These are phyloP conservation scores for Globisporangium okanoganense DNA, from an alignment of 352 stramenopile genomes.

Conservation along the genomic window DNA sequence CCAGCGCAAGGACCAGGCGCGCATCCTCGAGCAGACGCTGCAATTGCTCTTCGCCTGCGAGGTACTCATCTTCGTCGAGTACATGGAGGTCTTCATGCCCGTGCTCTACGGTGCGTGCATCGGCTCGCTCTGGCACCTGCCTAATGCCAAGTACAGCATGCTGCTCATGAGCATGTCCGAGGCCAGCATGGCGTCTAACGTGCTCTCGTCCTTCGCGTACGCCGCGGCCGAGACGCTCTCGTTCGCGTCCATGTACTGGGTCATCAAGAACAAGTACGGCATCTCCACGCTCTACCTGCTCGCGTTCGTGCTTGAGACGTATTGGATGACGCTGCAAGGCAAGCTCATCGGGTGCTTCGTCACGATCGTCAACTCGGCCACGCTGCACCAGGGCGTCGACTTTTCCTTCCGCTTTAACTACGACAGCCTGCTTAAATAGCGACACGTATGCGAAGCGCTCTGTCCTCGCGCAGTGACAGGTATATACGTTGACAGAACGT, in stretches of 20 bases:
- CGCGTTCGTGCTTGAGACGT: slow-evolving; percentile 34
- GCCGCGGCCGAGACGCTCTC: slow-evolving; percentile 12
- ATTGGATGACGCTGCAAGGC: slow-evolving; percentile 18
- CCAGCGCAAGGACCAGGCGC: slow-evolving; percentile 15
- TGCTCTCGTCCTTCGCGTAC: slow-evolving; percentile 12
- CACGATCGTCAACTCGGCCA: slow-evolving; percentile 13
- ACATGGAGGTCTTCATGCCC: slow-evolving; percentile 16
- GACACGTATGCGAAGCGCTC: no score
- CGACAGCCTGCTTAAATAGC: neutral
- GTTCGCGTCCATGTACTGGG: slow-evolving; percentile 15
- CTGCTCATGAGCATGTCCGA: slow-evolving; percentile 9
- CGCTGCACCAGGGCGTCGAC: slow-evolving; percentile 10
- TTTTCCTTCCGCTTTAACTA: slow-evolving; percentile 14
- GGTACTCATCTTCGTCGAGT: slow-evolving; percentile 28
- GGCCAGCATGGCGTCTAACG: neutral
- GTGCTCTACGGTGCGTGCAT: slow-evolving; percentile 14
- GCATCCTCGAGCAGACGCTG: slow-evolving; percentile 17
- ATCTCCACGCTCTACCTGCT: slow-evolving; percentile 23
- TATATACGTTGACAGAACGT: no score
- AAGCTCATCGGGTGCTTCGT: slow-evolving; percentile 15
- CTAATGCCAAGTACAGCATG: slow-evolving; percentile 25
- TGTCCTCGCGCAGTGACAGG: no score
- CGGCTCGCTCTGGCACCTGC: slow-evolving; percentile 20
- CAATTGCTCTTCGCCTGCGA: slow-evolving; percentile 20
- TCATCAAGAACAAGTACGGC: slow-evolving; percentile 27